Conservation (phyloP, 179 eudicot species). For the Beta corolliflora region DNA sequence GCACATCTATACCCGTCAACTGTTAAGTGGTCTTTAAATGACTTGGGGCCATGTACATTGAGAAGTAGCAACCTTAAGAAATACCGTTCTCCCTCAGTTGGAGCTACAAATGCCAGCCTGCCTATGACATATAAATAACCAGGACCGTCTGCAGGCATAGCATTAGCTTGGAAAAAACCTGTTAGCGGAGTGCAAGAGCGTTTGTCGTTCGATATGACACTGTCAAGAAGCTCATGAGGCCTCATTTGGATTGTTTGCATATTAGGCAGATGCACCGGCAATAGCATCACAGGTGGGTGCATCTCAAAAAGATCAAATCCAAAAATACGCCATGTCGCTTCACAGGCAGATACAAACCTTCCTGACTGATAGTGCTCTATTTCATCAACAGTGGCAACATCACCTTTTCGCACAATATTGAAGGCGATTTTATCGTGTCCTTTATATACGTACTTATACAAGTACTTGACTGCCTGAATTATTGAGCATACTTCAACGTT, state of each 20-base stretch:
- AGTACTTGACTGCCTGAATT: no score
- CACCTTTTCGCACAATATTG: not conserved
- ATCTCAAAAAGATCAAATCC: no score
- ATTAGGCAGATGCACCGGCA: not conserved
- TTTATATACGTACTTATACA: no score
- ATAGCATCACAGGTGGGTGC: no score
- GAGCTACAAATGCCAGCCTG: slow-evolving; percentile 10
- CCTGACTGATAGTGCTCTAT: no score
- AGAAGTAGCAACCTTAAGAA: not conserved
- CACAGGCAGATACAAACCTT: no score
- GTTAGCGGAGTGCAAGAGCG: slow-evolving; percentile 10
- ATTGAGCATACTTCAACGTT: no score
- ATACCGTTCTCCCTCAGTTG: slow-evolving; percentile 20
- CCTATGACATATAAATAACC: not conserved
- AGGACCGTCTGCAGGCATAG: not conserved
- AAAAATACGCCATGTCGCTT: no score
- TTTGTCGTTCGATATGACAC: not conserved
- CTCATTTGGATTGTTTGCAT: not conserved
- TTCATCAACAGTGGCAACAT: no score
- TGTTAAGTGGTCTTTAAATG: no score
- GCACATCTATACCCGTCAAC: no score
- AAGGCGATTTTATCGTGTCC: not conserved
- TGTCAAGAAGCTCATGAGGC: not conserved
- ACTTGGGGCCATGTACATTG: no score
- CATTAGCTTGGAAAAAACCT: slow-evolving; percentile 13